Base-by-base conservation (phyloP, 768 basidiomycete genomes). In the Naganishia randhawae region DNA sequence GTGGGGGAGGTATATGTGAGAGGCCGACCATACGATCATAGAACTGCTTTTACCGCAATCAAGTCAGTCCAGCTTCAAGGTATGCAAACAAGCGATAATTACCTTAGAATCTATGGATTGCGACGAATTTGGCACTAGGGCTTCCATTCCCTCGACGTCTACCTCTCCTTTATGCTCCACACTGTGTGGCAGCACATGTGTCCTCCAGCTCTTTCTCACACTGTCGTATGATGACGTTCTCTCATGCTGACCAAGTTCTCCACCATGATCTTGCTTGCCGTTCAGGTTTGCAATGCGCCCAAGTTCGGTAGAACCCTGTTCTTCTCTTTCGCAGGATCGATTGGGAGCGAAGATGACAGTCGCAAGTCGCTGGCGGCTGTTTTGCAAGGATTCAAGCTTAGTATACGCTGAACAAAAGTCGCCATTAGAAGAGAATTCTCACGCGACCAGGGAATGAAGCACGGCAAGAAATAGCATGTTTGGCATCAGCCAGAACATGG, bases 381-480 rank as follows among this genome's bases (percentile, higher is more conserved):
- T n/a, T n/a, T n/a, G n/a, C n/a, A n/a, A n/a, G n/a, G n/a, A n/a
- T n/a, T n/a, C n/a, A n/a, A n/a, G n/a, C n/a, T n/a, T n/a, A n/a
- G n/a, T n/a, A n/a, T n/a, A n/a, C n/a, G 53, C 53, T 54, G 10
- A 32, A 8, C 8, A 6, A 17, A 11, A 6, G 19, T 27, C 13
- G 10, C 32, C n/a, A 22, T 42, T 16, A 19, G 14, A 11, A 33
- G 9, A 32, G 32, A 33, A 31, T 3, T 33, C 53, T 29, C 27
- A 54, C 53, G 53, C 53, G 6, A 54, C 53, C 16, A 54, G 32
- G 5, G 53, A 54, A 54, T 54, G 53, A 9, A 54, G 31, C 3
- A 54, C 53, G 29, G 53, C 53, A 13, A 54, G 53, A 19, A 54
- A 54, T 14, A 54, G 32, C 17, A 54, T 32, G n/a, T 54, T 33